Conservation (phyloP, 2,329 filamentous ascomycete species). For the Apiospora marii region DNA sequence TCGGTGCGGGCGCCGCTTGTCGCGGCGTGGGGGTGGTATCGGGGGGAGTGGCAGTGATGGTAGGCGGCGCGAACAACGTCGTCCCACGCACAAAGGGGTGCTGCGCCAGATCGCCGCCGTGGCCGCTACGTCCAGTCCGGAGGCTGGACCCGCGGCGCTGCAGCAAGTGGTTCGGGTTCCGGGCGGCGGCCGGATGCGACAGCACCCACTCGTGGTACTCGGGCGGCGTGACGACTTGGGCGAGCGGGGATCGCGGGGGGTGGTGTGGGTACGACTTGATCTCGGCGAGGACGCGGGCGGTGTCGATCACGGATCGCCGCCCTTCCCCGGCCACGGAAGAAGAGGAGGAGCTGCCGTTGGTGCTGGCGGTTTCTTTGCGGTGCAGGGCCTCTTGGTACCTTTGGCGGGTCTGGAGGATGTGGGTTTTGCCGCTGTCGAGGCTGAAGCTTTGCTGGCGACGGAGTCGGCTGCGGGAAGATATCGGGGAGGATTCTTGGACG, state of each 20-base stretch:
- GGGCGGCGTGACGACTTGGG: background rate
- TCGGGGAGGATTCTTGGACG: background rate
- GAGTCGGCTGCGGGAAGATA: background rate
- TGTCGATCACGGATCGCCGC: background rate
- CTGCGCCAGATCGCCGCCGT: background rate
- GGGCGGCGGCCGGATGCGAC: background rate
- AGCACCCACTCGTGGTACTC: background rate
- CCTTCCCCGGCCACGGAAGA: background rate
- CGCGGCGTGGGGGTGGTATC: background rate
- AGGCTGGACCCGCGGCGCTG: background rate
- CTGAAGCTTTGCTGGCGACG: constrained; percentile 5
- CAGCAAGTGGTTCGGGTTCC: background rate
- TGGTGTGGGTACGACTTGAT: background rate
- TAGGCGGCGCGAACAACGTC: background rate
- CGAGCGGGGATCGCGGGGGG: background rate
- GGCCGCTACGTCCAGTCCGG: background rate
- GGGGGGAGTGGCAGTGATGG: background rate
- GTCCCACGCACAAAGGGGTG: constrained; percentile 1
- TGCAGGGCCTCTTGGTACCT: background rate
- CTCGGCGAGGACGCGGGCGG: constrained; percentile 13
- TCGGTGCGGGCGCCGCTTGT: background rate
- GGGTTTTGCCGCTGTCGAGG: background rate
- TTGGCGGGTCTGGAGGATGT: background rate
- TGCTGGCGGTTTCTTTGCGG: background rate
- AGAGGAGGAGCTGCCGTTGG: background rate